phyloP scores from a whole-genome alignment of 192 early-diverging fungal genomes.

The Gryganskiella cystojenkinii region DNA sequence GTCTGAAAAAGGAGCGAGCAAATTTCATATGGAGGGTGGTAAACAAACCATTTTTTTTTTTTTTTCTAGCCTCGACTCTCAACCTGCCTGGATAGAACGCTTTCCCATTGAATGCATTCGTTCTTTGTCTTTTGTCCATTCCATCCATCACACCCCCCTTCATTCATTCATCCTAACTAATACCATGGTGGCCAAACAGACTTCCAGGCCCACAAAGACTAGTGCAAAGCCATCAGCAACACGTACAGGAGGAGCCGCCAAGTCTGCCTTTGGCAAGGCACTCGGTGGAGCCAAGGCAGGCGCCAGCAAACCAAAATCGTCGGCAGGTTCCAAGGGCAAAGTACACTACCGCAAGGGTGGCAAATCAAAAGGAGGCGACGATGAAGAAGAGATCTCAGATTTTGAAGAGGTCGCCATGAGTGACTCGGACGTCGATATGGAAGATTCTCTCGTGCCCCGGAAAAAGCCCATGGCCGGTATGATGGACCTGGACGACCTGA shows the following conservation, averaged over 20 bases:
- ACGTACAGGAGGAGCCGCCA: too few species aligned
- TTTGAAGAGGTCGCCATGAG: constrained; percentile 54
- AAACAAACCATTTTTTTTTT: constrained; percentile 5
- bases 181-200: neutral
- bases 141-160: neutral
- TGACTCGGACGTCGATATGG: constrained; percentile 51
- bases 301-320: constrained; percentile 4
- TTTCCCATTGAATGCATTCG: neutral
- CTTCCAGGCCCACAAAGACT: constrained; percentile 10
- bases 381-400: constrained; percentile 44
- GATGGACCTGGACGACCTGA: constrained; percentile 46
- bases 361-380: constrained; percentile 24
- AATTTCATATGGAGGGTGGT: too few species aligned
- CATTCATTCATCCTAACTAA: neutral
- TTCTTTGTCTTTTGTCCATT: neutral
- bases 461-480: constrained; percentile 34
- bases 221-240: too few species aligned
- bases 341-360: constrained; percentile 35
- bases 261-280: too few species aligned
- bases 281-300: too few species aligned
- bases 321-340: constrained; percentile 10
- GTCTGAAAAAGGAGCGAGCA: too few species aligned
- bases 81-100: too few species aligned
- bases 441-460: constrained; percentile 39
- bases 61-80: neutral